Base-by-base conservation (phyloP, 805 yeast genomes). In the Kuraishia floccosa region DNA sequence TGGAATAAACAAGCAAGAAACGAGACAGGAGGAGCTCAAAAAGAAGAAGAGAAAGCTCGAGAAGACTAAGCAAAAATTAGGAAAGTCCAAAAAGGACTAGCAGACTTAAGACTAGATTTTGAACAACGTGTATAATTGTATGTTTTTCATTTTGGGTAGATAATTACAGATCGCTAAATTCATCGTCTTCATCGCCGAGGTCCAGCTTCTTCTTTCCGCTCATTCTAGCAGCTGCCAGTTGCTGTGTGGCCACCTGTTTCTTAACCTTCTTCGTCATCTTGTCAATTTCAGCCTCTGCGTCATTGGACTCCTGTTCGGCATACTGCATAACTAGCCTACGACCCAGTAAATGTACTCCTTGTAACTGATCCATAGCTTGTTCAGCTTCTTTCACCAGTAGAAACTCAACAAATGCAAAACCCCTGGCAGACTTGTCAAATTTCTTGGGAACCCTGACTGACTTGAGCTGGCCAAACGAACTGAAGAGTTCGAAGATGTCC, bases 321-420 rank as follows among this genome's bases (percentile, higher is more conserved):
- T 70, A 87, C 50, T 89, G 93, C 77, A 91, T 76, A 9, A 89
- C 95, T 41, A 91, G 64, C 41, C 96, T 71, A 60, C 98, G 80
- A 21, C 98, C 98, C 31, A 91, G 68, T 58, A 91, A 78, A 68
- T 91, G 98, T 3, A 93, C 96, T 37, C 98, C 98, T 50, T 78
- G 81, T 40, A 91, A 68, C 50, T 87, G 89, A 44, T 79, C 77
- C 89, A 91, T 81, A 10, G 97, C 98, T 49, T 66, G 74, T 50
- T 81, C 94, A 1, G 98, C 96, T 55, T 91, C 98, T 52, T 84
- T 76, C 15, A 83, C 68, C 25, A 91, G 61, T 8, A 81, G 63
- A 50, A 81, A 91, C 57, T 91, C 98, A 28, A 93, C 95, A 54
- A 91, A 91, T 0, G 97, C 98, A 63, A 91, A 91, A 51, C 98